phyloP scores from a whole-genome alignment of 306 rosid species.

The Cicer yamashitae region DNA sequence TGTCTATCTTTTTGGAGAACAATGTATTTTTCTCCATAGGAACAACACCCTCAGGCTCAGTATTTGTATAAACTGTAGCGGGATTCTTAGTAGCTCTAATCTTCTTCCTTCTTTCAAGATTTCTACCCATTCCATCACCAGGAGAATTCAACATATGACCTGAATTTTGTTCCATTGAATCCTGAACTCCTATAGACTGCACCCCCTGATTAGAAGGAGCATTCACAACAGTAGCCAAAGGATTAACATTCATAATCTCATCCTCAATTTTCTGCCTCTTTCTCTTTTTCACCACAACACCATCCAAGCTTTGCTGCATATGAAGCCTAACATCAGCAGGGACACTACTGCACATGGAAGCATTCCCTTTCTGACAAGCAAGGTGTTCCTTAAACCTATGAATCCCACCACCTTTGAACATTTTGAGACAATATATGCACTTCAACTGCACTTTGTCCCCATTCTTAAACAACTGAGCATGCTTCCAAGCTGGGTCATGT shows the following conservation, averaged over 20 bases:
- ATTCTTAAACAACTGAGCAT: constrained; percentile 84
- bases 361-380: constrained; percentile 92
- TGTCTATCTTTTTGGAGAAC: constrained; percentile 51
- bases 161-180: constrained; percentile 52
- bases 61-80: constrained; percentile 41
- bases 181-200: constrained; percentile 49
- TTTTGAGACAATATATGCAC: constrained; percentile 78
- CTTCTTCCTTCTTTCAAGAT: constrained; percentile 69
- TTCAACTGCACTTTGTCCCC: constrained; percentile 87
- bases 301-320: constrained; percentile 86
- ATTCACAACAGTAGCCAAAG: constrained; percentile 51
- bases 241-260: constrained; percentile 63
- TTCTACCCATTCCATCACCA: constrained; percentile 58
- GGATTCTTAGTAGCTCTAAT: constrained; percentile 59
- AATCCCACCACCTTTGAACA: constrained; percentile 98
- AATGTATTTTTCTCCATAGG: constrained; percentile 46
- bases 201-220: constrained; percentile 50
- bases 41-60: constrained; percentile 55
- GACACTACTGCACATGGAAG: constrained; percentile 76
- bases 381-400: constrained; percentile 97
- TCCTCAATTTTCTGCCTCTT: constrained; percentile 86
- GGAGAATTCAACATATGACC: constrained; percentile 46
- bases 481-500: constrained; percentile 96
- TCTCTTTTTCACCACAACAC: constrained; percentile 82
- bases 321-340: constrained; percentile 72